Base-by-base conservation (phyloP, 2,329 filamentous ascomycete genomes). In the Colletotrichum lentis region DNA sequence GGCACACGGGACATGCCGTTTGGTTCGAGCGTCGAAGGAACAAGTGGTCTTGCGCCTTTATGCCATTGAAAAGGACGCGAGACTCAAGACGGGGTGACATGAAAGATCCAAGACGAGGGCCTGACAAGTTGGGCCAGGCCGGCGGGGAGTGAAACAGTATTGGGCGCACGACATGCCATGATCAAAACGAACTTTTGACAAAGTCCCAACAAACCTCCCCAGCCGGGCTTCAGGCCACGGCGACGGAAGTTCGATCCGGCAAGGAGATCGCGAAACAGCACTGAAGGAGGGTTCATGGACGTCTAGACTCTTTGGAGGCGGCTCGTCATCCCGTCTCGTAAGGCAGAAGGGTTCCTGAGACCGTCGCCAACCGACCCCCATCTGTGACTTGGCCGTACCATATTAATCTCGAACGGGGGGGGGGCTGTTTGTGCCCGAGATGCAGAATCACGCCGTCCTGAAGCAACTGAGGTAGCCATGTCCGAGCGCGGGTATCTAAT, bases 401-500 rank as follows among this genome's bases (percentile, higher is more conserved):
- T n/a, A n/a, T n/a, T n/a, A n/a, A 52, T 52, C 44, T 37, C 16
- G 47, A 37, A 63, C 14, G 20, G 35, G 37, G 12, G 20, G n/a
- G 55, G 31, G 54, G 22, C 22, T 6, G 49, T 57, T 22, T 44
- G 39, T 57, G 54, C 18, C 55, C 24, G 10, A 16, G 41, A 57
- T 31, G 24, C 55, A 46, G n/a, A 22, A 39, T 43, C 24, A 31
- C 27, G 27, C n/a, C 20, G 44, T 24, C 55, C 49, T 68, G 62
- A 65, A 65, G 65, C 55, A 65, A 16, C 37, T 52, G 35, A 53
- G 50, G 20, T 20, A 53, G 53, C 37, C 27, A 56, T 22, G 65
- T 39, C 55, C n/a, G 39, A 69, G 62, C 66, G 62, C 18, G 66
- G 66, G 66, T 69, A 69, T 69, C 37, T 44, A 65, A 37, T 16